Evolutionary conservation across 192 early-diverging fungal species (phyloP).

Genomic region (Dimargaris verticillata): DNA sequence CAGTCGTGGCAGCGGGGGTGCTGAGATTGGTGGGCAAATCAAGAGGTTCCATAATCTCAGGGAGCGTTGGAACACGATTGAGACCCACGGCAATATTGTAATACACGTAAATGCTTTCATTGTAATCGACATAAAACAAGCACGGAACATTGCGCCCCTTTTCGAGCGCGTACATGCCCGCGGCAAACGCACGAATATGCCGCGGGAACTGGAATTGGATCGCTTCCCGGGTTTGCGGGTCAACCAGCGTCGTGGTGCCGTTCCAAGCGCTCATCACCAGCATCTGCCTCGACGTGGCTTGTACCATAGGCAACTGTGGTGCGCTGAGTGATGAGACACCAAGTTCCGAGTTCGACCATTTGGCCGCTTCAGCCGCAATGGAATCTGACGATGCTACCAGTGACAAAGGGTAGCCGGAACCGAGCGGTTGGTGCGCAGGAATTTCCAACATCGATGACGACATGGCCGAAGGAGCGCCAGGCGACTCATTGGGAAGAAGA

Average conservation of each 20-base stretch:
- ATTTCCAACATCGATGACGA: background rate
- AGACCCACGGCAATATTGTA: background rate
- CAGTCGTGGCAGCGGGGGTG: too few relatives aligned
- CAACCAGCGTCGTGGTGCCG: background rate
- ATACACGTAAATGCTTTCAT: conserved; percentile 6
- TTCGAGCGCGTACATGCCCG: conserved; percentile 4
- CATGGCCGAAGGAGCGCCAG: background rate
- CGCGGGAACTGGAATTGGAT: conserved; percentile 5
- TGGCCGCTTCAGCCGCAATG: background rate
- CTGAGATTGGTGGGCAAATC: too few relatives aligned
- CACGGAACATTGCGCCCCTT: conserved; percentile 1
- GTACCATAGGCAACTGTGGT: background rate
- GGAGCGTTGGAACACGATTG: background rate
- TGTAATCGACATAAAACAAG: conserved; percentile 8
- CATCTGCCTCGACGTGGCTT: background rate
- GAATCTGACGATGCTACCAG: background rate
- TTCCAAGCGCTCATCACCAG: conserved; percentile 1
- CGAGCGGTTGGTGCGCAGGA: background rate
- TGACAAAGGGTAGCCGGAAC: background rate
- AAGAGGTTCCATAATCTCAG: background rate
- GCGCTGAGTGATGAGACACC: background rate
- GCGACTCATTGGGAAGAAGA: too few relatives aligned
- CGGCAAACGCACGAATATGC: conserved; percentile 1
- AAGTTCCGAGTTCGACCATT: background rate
- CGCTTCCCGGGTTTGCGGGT: conserved; percentile 1